Evolutionary conservation across 2,329 filamentous ascomycete genomes (phyloP).

Genomic region (Emergomyces pasteurianus): DNA sequence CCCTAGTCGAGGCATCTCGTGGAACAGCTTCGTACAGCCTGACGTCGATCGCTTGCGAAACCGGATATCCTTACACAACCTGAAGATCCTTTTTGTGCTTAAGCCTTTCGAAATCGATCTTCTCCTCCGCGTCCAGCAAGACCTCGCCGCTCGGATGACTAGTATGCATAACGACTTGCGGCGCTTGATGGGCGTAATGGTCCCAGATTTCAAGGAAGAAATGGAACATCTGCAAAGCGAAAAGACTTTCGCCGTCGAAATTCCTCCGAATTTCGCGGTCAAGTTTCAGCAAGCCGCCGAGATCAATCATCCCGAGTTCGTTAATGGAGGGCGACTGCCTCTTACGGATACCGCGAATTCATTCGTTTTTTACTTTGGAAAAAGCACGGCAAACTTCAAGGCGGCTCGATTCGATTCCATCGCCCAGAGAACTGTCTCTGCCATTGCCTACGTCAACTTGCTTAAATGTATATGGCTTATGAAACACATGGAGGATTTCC

Average conservation of each 20-base stretch:
- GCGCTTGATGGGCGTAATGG: background rate
- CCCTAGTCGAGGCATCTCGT: slow-evolving; percentile 10
- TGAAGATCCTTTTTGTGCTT: background rate
- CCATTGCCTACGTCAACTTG: background rate
- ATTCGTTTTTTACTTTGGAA: background rate
- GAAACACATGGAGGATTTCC: background rate
- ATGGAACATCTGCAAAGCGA: background rate
- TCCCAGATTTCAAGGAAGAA: slow-evolving; percentile 2
- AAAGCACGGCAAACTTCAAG: background rate
- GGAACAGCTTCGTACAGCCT: slow-evolving; percentile 5
- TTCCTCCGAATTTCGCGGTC: background rate
- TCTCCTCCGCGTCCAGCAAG: background rate
- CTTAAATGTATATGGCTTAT: slow-evolving; percentile 3
- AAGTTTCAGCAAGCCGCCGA: slow-evolving; percentile 2
- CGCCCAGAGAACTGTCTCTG: background rate
- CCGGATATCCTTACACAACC: slow-evolving; percentile 6
- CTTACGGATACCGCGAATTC: background rate
- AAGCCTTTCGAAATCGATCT: slow-evolving; percentile 2
- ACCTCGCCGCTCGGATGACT: background rate
- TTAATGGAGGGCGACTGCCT: background rate
- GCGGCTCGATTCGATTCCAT: background rate
- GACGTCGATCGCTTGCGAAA: slow-evolving; percentile 10
- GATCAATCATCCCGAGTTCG: background rate
- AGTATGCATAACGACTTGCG: slow-evolving; percentile 2
- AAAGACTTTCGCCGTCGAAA: background rate